Percentiles rank a stretch among this genome's conserved stretches.
Conservation (phyloP, 441 rosid genomes). For the Euphorbia celastroides region DNA sequence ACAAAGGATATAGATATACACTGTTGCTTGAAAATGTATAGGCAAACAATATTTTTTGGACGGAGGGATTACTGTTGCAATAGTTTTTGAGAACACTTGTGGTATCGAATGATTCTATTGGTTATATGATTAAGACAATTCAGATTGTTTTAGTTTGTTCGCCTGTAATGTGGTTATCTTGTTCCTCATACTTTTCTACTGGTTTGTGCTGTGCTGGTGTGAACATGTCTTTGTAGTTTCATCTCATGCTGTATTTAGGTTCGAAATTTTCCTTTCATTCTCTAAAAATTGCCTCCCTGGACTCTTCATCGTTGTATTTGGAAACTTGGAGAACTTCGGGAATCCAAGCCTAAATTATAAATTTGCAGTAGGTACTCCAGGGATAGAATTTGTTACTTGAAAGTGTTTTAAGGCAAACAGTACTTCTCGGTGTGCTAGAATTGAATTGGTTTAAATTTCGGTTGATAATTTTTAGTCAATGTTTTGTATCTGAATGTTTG, state of each 20-base stretch:
- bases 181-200: neutral
- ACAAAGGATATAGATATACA: neutral
- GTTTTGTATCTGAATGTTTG: neutral
- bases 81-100: neutral
- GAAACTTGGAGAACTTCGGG: neutral
- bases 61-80: neutral
- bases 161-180: neutral
- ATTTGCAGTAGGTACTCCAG: neutral
- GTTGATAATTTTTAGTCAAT: neutral
- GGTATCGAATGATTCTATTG: neutral
- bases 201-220: neutral
- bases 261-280: too few species aligned
- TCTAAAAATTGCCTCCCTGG: neutral
- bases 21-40: conserved; percentile 1
- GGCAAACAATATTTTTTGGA: neutral
- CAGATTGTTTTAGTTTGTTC: neutral
- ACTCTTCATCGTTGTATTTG: neutral
- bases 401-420: neutral
- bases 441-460: neutral
- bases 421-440: neutral
- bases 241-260: neutral
- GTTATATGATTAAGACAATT: neutral
- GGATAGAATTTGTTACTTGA: neutral
- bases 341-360: neutral
- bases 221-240: neutral